Evolutionary conservation across 202 grass and related monocot genomes (phyloP), one percentile per base, ranked within the genome.

Genomic region (Carex arenaria): DNA sequence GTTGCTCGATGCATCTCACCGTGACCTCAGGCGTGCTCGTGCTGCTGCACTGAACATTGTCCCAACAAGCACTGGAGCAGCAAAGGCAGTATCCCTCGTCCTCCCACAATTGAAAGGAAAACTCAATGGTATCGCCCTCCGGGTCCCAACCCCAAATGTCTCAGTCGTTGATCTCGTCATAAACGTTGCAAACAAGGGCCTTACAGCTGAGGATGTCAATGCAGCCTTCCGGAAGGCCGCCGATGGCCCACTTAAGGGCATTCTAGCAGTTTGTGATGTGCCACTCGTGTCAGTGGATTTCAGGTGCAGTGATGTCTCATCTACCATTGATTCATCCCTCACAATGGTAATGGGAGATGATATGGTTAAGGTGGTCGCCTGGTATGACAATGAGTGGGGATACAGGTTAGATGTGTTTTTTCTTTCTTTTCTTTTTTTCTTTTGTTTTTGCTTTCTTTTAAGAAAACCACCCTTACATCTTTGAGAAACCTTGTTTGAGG

Each of bases 331-430:
- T 84, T 82, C 93, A 0, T 98, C 96, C 12, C 88, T 98, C 76
- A 95, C 89, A 52, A 98, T 98, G 96, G 96, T 98, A 64, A 98
- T 98, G 96, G 96, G 96, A 23, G 91, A 95, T 64, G 96, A 98
- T 86, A 98, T 98, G 96, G 91, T 98, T 62, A 98, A 98, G 89
- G 96, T 98, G 83, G 96, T 98, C 40, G 96, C 93, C 9, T 98
- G 96, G 96, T 98, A 98, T 82, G 96, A 98, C 91, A 98, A 98
- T 70, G 96, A 98, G 82, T 98, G 96, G 96, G 96, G 91, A 0
- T 98, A 98, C 89, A 98, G 95, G 95, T 98, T 43, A 91, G 73
- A 59, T 77, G 77, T 4, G 19, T 8, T 64, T 10, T 75, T 52
- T 30, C 31, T 26, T 32, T 31, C 6, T 75, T 52, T 51, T 20